Base-by-base conservation (phyloP, 202 grass and related monocot species). In the Carex sylvatica region DNA sequence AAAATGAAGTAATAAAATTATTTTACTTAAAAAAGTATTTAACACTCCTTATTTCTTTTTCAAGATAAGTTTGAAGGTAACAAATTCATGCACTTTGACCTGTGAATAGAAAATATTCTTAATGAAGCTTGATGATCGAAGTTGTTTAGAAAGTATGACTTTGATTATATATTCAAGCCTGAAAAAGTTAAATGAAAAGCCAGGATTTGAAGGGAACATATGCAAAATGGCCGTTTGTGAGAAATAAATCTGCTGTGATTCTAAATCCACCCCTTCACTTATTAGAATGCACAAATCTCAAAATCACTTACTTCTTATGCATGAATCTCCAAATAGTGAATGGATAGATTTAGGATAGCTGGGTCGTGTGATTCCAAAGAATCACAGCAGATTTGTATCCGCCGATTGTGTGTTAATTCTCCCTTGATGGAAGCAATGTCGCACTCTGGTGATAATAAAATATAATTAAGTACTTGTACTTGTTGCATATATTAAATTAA, bases 401-500 rank as follows among this genome's bases (percentile, higher is more conserved):
- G 16, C 6, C 5, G 4, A 35, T 77, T 77, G 51, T 77, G 26
- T 77, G 52, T 19, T 15, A 56, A 31, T 56, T 30, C 23, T n/a
- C 46, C 71, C 49, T 5, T 35, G 23, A 56, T 26, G 72, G 51
- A 56, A 76, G 6, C 51, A 51, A 82, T 53, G 46, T 31, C 26
- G 30, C 3, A 52, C 14, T 44, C 2, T 28, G 22, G 20, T 46
- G 33, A 6, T 20, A 63, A 44, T 64, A 56, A 54, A 65, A 80
- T 80, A 76, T n/a, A 80, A 15, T 30, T 65, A 19, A 53, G 4
- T 7, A 33, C 2, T n/a, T 30, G 20, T 55, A 82, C 46, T 82
- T 82, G 62, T 66, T 52, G 80, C 62, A 68, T 53, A 23, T 63
- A 80, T 42, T 60, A 38, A 70, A 70, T 7, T 60, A 40, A 49